Evolutionary conservation across 306 rosid species (phyloP).

Genomic region (Castanea sativa): DNA sequence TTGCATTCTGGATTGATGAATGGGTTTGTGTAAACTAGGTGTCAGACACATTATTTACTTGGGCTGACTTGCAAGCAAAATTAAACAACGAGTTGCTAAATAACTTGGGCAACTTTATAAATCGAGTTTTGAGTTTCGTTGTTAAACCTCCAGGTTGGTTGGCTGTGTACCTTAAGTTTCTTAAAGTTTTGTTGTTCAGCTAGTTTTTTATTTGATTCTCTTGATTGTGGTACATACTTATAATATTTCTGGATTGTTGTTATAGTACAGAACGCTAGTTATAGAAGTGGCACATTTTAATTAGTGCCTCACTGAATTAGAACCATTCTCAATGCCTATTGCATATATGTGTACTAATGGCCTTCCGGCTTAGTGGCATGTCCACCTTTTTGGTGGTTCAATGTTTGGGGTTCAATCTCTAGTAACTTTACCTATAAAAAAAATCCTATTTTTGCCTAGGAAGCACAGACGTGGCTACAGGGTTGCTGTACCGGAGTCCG

Average conservation of each 20-base stretch:
- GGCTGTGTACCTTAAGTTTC: background rate
- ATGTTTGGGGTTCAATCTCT: too few species aligned
- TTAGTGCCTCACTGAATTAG: background rate
- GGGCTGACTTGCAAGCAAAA: slow-evolving; percentile 95
- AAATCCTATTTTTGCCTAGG: too few species aligned
- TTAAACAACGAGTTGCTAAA: slow-evolving; percentile 80
- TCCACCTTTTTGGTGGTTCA: too few species aligned
- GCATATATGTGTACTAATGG: background rate
- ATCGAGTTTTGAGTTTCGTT: slow-evolving; percentile 90
- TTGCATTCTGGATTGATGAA: background rate
- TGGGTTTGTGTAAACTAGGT: slow-evolving; percentile 45
- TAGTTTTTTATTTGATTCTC: background rate
- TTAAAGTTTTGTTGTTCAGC: background rate
- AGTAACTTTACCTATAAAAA: too few species aligned
- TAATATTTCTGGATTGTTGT: background rate
- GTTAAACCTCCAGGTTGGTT: slow-evolving; percentile 95
- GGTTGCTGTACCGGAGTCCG: too few species aligned
- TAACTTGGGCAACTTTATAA: slow-evolving; percentile 91
- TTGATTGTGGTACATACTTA: background rate
- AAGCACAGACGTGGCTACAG: too few species aligned
- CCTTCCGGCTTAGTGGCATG: too few species aligned
- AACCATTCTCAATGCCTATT: background rate
- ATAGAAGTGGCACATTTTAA: background rate
- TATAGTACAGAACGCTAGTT: background rate
- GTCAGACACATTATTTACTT: slow-evolving; percentile 85